phyloP scores from a whole-genome alignment of 2,329 filamentous ascomycete genomes.

The Ophiostoma novo-ulmi region DNA sequence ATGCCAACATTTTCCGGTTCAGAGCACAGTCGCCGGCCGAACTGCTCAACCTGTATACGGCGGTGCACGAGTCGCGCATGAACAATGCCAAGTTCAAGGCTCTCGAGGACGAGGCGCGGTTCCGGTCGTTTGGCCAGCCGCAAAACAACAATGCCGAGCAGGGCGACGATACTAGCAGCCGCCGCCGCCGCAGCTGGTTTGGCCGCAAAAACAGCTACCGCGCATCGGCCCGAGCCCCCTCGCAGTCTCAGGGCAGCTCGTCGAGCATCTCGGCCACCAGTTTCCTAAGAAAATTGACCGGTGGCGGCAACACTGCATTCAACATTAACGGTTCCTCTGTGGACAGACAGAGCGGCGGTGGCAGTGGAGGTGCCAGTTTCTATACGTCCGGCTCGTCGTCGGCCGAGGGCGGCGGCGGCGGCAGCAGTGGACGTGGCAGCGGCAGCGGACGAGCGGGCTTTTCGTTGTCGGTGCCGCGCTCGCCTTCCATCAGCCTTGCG shows the following conservation, averaged over 20 bases:
- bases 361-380: constrained; percentile 49
- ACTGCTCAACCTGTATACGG: constrained; percentile 73
- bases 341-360: constrained; percentile 46
- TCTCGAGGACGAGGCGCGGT: constrained; percentile 61
- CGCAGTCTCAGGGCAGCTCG: constrained; percentile 64
- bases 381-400: constrained; percentile 58
- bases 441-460: constrained; percentile 29
- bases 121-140: constrained; percentile 63
- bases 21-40: constrained; percentile 71
- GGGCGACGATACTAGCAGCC: constrained; percentile 43
- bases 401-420: constrained; percentile 35
- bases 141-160: constrained; percentile 41
- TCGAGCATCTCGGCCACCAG: constrained; percentile 62
- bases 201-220: constrained; percentile 62
- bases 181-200: constrained; percentile 52
- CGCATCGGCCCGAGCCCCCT: constrained; percentile 56
- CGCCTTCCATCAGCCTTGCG: constrained; percentile 53
- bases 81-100: constrained; percentile 85
- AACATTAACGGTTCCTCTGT: constrained; percentile 78
- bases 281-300: constrained; percentile 74
- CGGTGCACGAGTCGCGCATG: constrained; percentile 83
- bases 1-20: constrained; percentile 78
- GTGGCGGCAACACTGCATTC: constrained; percentile 62
- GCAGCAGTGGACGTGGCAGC: neutral
- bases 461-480: constrained; percentile 43